These are phyloP conservation scores for Pterula multifida DNA, from an alignment of 1,284 basidiomycete species.

Conservation along the genomic window DNA sequence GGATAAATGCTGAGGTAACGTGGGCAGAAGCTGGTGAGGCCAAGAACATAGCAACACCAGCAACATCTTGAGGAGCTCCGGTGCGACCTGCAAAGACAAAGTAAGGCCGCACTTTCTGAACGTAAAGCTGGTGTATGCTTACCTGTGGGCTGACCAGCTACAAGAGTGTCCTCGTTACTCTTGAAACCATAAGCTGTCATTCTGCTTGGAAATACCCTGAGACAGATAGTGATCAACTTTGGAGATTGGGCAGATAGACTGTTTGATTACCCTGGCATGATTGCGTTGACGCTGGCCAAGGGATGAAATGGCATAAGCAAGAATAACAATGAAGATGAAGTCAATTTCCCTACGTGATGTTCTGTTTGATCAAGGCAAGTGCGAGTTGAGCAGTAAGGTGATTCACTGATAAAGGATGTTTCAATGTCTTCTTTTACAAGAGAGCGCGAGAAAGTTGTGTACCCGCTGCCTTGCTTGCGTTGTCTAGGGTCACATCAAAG, in stretches of 20 bases:
- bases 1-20: slow-evolving; percentile 60
- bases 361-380: slow-evolving; percentile 46
- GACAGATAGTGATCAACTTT: not conserved
- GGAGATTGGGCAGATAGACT: not conserved
- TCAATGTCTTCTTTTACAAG: no score
- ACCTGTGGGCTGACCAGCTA: slow-evolving; percentile 49
- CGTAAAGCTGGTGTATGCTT: not conserved
- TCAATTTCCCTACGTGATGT: slow-evolving; percentile 49
- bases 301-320: no score
- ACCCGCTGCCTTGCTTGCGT: slow-evolving; percentile 71
- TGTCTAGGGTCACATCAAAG: slow-evolving; percentile 32
- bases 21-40: slow-evolving; percentile 61
- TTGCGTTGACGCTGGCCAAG: slow-evolving; percentile 89
- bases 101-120: not conserved
- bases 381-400: slow-evolving; percentile 73
- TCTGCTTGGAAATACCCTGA: slow-evolving; percentile 71
- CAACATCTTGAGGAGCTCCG: slow-evolving; percentile 62
- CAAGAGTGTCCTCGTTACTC: slow-evolving; percentile 41
- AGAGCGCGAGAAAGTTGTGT: no score
- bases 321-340: no score
- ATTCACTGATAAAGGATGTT: slow-evolving; percentile 35
- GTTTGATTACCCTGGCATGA: slow-evolving; percentile 53
- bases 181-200: slow-evolving; percentile 78
- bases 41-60: slow-evolving; percentile 65
- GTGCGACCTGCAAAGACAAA: slow-evolving; percentile 36